These are phyloP conservation scores for Neopestalotiopsis sp. DNA, from an alignment of 2,329 filamentous ascomycete species.

Conservation along the genomic window DNA sequence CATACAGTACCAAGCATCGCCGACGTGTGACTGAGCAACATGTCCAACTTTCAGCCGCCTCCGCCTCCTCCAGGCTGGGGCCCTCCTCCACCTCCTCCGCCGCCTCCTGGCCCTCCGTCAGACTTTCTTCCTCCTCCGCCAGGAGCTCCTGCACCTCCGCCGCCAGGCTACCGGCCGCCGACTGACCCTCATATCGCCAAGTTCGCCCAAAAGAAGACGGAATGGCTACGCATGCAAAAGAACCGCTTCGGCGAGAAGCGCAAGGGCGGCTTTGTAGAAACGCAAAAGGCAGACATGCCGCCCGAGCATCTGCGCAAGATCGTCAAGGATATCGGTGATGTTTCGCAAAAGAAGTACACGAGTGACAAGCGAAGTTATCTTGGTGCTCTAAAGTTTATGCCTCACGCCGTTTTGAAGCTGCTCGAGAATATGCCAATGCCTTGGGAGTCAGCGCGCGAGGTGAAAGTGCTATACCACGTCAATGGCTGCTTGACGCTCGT, in stretches of 20 bases:
- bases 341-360: slow-evolving; percentile 99
- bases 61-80: slow-evolving; percentile 65
- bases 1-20: slow-evolving; percentile 7
- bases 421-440: slow-evolving; percentile 99
- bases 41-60: slow-evolving; percentile 59
- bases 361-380: slow-evolving; percentile 98
- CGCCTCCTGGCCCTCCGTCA: slow-evolving; percentile 60
- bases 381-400: slow-evolving; percentile 98
- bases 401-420: slow-evolving; percentile 94
- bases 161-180: slow-evolving; percentile 82
- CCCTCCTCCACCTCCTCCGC: slow-evolving; percentile 52
- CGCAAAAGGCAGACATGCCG: slow-evolving; percentile 98
- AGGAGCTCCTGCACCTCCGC: slow-evolving; percentile 70
- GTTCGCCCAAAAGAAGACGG: slow-evolving; percentile 98
- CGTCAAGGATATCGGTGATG: slow-evolving; percentile 97
- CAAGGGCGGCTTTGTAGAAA: slow-evolving; percentile 95
- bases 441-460: slow-evolving; percentile 94
- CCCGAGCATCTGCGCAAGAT: slow-evolving; percentile 98
- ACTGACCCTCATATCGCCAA: slow-evolving; percentile 87
- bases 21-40: slow-evolving; percentile 29
- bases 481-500: slow-evolving; percentile 97
- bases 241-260: slow-evolving; percentile 97
- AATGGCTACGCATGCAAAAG: slow-evolving; percentile 92
- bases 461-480: slow-evolving; percentile 97
- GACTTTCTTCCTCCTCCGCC: slow-evolving; percentile 63